Evolutionary conservation across 257 asterid genomes (phyloP).

Genomic region (Mentha longifolia): DNA sequence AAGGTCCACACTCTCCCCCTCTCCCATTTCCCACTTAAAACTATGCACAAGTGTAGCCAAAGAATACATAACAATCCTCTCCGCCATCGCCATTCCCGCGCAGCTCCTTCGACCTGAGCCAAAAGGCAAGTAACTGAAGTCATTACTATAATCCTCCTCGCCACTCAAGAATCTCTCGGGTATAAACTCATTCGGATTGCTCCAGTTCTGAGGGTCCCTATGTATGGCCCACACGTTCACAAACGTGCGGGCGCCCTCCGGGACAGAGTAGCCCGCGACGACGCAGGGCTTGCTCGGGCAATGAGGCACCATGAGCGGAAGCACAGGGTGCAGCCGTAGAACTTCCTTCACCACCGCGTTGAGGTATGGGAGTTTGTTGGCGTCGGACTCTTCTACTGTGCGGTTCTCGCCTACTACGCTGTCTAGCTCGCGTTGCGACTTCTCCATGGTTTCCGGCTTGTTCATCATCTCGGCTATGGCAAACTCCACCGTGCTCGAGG

Average conservation of each 20-base stretch:
- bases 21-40: conserved; percentile 55
- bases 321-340: conserved; percentile 61
- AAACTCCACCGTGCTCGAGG: conserved; percentile 58
- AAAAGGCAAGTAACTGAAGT: conserved; percentile 62
- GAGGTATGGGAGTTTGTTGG: conserved; percentile 53
- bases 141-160: conserved; percentile 52
- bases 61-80: conserved; percentile 63
- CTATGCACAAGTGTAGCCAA: conserved; percentile 66
- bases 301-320: conserved; percentile 74
- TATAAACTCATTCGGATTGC: conserved; percentile 46
- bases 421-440: conserved; percentile 57
- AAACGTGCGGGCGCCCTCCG: conserved; percentile 62
- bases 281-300: conserved; percentile 56
- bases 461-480: conserved; percentile 66
- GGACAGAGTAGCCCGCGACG: conserved; percentile 54
- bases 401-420: conserved; percentile 46
- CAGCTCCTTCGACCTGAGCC: conserved; percentile 77
- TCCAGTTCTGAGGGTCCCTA: conserved; percentile 59
- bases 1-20: conserved; percentile 48
- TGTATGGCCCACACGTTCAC: conserved; percentile 77
- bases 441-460: conserved; percentile 50
- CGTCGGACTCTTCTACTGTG: conserved; percentile 60
- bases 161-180: conserved; percentile 58
- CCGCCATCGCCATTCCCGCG: conserved; percentile 67
- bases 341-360: conserved; percentile 61